A percentile compares a stretch with the other conserved stretches of the same genome.
Evolutionary conservation across 208 protist genomes (phyloP).

Genomic region (Leishmania braziliensis): DNA sequence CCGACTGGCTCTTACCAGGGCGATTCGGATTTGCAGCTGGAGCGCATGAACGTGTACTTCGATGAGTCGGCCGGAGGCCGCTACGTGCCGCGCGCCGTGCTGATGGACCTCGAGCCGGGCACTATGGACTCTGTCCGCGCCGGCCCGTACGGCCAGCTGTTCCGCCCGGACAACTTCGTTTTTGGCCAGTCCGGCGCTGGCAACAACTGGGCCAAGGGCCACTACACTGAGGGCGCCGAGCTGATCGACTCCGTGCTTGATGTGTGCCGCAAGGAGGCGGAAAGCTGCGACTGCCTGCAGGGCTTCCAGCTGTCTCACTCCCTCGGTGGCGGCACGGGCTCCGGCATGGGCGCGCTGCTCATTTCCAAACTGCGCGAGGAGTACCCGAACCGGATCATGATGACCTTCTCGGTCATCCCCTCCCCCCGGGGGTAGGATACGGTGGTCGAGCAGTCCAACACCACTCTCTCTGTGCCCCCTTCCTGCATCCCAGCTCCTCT

Average conservation of each 20-base stretch:
- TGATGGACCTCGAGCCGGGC: conserved; percentile 92
- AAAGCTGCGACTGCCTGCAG: conserved; percentile 98
- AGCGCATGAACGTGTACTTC: conserved; percentile 99
- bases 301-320: conserved; percentile 99
- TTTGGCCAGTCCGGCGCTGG: conserved; percentile 97
- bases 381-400: conserved; percentile 99
- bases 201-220: conserved; percentile 99
- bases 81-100: conserved; percentile 81
- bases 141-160: conserved; percentile 91
- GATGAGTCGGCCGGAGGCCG: conserved; percentile 90
- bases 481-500: not conserved
- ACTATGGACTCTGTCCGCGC: conserved; percentile 98
- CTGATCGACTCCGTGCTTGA: conserved; percentile 98
- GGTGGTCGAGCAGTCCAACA: conserved; percentile 98
- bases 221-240: conserved; percentile 99
- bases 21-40: conserved; percentile 95
- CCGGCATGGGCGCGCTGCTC: conserved; percentile 97
- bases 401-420: conserved; percentile 98
- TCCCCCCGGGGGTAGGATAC: conserved; percentile 98
- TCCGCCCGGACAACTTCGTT: conserved; percentile 98
- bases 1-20: conserved; percentile 93
- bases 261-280: conserved; percentile 98
- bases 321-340: conserved; percentile 98
- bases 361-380: conserved; percentile 96
- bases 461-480: conserved; percentile 93